These are phyloP conservation scores for Aureoboletus auriporus DNA, from an alignment of 768 basidiomycete genomes.

Conservation along the genomic window DNA sequence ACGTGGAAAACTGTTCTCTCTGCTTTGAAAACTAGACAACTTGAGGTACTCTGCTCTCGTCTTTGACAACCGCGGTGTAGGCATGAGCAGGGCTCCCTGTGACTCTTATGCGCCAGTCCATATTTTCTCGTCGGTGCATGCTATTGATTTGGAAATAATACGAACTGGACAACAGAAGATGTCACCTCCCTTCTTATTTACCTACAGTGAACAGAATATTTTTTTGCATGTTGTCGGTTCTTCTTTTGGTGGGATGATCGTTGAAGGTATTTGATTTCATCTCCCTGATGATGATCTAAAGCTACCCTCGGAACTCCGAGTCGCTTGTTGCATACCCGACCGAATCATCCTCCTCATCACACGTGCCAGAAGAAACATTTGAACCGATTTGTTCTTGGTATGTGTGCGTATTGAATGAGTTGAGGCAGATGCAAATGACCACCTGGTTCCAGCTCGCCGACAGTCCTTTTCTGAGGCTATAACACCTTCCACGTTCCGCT, in stretches of 20 bases:
- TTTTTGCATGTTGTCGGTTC: conserved; percentile 68
- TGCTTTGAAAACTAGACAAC: conserved; percentile 60
- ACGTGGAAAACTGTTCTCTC: conserved; percentile 66
- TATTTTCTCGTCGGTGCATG: background rate
- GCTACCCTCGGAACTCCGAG: conserved; percentile 56
- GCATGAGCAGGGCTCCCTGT: conserved; percentile 60
- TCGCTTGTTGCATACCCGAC: conserved; percentile 57
- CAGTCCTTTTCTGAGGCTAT: conserved; percentile 33
- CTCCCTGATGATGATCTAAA: background rate
- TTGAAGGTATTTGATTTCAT: conserved; percentile 48
- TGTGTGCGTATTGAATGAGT: conserved; percentile 14
- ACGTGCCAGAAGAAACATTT: conserved; percentile 55
- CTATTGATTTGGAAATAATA: conserved; percentile 37
- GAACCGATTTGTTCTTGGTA: conserved; percentile 64
- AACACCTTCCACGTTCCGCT: background rate
- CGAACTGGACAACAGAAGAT: conserved; percentile 77
- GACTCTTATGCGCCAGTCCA: too few species aligned
- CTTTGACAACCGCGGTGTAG: conserved; percentile 85
- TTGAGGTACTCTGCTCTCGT: conserved; percentile 54
- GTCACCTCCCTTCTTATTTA: conserved; percentile 61
- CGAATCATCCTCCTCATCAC: conserved; percentile 67
- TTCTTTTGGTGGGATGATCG: conserved; percentile 83
- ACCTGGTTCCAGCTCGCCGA: conserved; percentile 38
- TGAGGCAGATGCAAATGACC: conserved; percentile 20
- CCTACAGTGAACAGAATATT: conserved; percentile 61